Evolutionary conservation across 768 basidiomycete genomes (phyloP), one percentile per base, ranked within the genome.

Genomic region (Kwoniella sp.): DNA sequence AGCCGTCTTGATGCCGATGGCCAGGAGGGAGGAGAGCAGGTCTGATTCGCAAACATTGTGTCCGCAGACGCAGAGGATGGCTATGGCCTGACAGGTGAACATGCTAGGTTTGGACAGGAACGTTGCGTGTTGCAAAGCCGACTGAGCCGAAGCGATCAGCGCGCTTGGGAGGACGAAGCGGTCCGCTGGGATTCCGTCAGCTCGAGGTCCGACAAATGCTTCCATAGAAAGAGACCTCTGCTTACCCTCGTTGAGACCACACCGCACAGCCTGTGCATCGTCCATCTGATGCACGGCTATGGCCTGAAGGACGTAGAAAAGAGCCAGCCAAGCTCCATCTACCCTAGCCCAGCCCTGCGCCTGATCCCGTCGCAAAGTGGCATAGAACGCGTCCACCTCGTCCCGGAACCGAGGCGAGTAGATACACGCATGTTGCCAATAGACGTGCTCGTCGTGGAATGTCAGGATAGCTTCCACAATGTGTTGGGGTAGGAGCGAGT

Each of bases 31-130:
- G 2, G 58, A 55, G 17, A 60, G 53, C 10, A 60, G 38, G 23
- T 60, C 58, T 7, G 58, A 60, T 17, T 60, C 58, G 39, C 58
- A 60, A 17, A 60, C 58, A 27, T 60, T 60, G 34, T 60, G 58
- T 17, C 58, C 58, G 32, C 58, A 60, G 3, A 60, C 22, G 4
- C 37, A 19, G 9, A 60, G 46, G 26, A 60, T 56, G 17, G 58
- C 53, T 6, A 56, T 56, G 1, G 54, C 54, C 46, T 60, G 58
- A 15, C 47, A 49, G 19, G 58, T 50, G 26, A 31, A 60, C 8
- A 60, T 37, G 19, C 46, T 50, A 3, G 46, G 53, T 3, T 50
- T 46, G 2, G 53, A 49, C 17, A 60, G 31, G 44, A 50, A 60
- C 5, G 45, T 20, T 11, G 47, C 58, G 34, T 39, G 43, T 26